Evolutionary conservation across 2,329 filamentous ascomycete genomes (phyloP), one percentile per base, ranked within the genome.

Genomic region (Eutypella sp.): DNA sequence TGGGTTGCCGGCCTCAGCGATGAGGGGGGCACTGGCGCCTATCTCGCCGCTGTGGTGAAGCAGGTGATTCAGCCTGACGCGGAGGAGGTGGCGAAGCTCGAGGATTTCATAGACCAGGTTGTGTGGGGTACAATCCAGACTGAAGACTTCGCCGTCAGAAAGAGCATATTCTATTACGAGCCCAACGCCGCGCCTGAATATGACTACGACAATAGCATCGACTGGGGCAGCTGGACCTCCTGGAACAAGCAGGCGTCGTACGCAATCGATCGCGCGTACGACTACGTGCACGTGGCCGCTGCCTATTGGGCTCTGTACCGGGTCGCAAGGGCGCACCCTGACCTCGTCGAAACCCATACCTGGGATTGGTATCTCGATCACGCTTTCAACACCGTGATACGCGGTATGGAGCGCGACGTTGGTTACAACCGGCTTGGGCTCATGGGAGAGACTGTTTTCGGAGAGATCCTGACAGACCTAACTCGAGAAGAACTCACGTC

Each of bases 1-100:
- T 82, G 79, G 79, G 73, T 82, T 4, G 71, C 78, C 1, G 79
- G 79, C 0, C 66, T 83, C 1, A 81, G 76, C 45, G 79, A 82
- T 46, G 79, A 83, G 60, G 79, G 68, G 1, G 79, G 79, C 1
- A 74, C 75, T 0, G 78, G 78, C 1, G 72, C 77, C 0, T 81
- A 73, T 49, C 68, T 81, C 1, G 75, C 78, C 0, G 73, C 75
- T 0, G 63, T 71, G 2, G 71, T 78, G 63, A 82, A 83, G 60
- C 74, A 80, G 47, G 67, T 69, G 2, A 57, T 72, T 6, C 74
- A 75, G 27, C 78, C 79, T 0, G 60, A 70, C 9, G 65, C 71
- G 0, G 60, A 59, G 0, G 76, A 82, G 49, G 59, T 82, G 1
- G 53, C 65, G 0, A 73, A 74, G 47, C 65, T 84, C 1, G 80